phyloP scores from a whole-genome alignment of 2,329 filamentous ascomycete species.

The Dactylonectria estremocensis region DNA sequence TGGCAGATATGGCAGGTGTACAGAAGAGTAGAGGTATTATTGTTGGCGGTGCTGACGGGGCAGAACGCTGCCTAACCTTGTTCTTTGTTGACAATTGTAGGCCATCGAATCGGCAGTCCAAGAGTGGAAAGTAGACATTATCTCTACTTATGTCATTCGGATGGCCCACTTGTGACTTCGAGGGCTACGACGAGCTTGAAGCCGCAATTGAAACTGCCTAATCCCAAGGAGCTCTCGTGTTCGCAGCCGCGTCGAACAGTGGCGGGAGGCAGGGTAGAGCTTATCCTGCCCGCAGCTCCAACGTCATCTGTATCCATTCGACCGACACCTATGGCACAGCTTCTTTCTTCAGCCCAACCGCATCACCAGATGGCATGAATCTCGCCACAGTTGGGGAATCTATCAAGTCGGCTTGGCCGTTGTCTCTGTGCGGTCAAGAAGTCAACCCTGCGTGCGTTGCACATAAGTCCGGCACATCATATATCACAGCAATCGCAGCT shows the following conservation, averaged over 20 bases:
- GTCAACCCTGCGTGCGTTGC: no score
- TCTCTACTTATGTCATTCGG: constrained; percentile 46
- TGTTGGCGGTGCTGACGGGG: constrained; percentile 58
- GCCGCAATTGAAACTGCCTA: constrained; percentile 6
- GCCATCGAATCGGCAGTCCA: constrained; percentile 33
- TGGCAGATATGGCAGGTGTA: no score
- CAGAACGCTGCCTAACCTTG: constrained; percentile 79
- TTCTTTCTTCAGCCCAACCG: no score
- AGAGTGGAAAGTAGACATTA: constrained; percentile 36
- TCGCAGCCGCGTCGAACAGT: constrained; percentile 32
- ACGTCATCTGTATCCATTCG: no score
- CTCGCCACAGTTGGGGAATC: no score
- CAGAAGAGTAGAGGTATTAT: no score
- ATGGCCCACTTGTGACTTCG: constrained; percentile 14
- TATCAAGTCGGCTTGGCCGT: no score
- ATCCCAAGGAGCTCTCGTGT: background rate
- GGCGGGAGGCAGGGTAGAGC: constrained; percentile 17
- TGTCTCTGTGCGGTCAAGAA: no score
- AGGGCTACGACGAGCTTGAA: constrained; percentile 1
- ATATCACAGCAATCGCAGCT: no score
- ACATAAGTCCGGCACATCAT: no score
- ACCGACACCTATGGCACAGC: no score
- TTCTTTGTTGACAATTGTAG: constrained; percentile 17
- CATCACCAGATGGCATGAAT: no score
- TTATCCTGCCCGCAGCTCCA: constrained; percentile 23